Percentiles rank a stretch among this genome's conserved stretches.
These are phyloP conservation scores for Xylaria arbuscula DNA, from an alignment of 2,329 filamentous ascomycete species.

Conservation along the genomic window DNA sequence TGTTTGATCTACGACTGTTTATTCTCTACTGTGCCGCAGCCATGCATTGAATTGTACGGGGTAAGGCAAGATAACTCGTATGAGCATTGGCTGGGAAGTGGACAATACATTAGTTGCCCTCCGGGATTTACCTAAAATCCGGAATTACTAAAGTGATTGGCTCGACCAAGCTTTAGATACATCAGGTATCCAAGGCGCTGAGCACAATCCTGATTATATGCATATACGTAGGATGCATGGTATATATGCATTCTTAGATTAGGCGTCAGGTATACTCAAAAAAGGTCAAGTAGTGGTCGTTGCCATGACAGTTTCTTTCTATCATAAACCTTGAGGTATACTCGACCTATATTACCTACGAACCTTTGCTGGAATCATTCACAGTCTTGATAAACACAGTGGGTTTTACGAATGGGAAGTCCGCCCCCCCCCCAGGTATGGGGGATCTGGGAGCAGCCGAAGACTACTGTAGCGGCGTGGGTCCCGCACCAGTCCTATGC, in stretches of 20 bases:
- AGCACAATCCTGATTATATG: neutral
- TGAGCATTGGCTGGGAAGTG: neutral
- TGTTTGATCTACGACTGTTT: neutral
- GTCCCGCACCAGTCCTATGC: neutral
- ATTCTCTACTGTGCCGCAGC: slow-evolving; percentile 1
- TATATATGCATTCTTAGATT: too few relatives aligned
- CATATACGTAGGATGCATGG: too few relatives aligned
- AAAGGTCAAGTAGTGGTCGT: too few relatives aligned
- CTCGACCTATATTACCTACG: too few relatives aligned
- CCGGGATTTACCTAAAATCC: neutral
- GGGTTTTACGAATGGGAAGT: neutral
- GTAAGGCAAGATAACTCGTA: neutral
- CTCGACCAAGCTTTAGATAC: neutral
- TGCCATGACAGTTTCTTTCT: too few relatives aligned
- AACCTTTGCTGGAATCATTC: too few relatives aligned
- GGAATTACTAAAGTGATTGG: neutral
- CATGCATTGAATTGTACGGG: neutral
- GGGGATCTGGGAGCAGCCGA: neutral
- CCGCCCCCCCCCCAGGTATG: neutral
- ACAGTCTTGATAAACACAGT: neutral
- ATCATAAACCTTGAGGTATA: too few relatives aligned
- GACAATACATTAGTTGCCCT: neutral
- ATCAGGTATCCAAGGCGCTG: neutral
- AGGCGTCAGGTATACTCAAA: too few relatives aligned
- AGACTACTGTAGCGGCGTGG: neutral